These are phyloP conservation scores for Isabelozyma gotoi DNA, from an alignment of 805 yeast species.

Conservation along the genomic window DNA sequence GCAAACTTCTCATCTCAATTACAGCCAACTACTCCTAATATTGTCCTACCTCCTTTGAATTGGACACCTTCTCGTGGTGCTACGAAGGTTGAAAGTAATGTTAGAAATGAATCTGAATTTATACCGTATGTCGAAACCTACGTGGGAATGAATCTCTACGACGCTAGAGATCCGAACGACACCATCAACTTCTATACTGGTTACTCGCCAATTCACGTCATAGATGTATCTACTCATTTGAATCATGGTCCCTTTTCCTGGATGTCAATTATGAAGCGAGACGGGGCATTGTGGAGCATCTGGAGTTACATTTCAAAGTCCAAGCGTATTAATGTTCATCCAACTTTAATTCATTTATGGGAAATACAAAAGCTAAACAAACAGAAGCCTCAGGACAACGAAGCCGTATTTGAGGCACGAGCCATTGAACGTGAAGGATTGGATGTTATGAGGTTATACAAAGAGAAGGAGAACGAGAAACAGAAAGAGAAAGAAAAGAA, in stretches of 20 bases:
- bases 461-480: constrained; percentile 1
- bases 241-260: constrained; percentile 56
- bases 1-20: too few species aligned
- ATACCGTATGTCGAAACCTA: neutral
- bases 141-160: constrained; percentile 23
- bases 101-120: neutral
- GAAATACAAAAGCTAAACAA: neutral
- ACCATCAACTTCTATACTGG: constrained; percentile 42
- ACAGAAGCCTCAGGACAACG: constrained; percentile 5
- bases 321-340: neutral
- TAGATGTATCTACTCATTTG: constrained; percentile 36
- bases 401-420: constrained; percentile 19
- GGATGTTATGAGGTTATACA: constrained; percentile 20
- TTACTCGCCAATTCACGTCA: constrained; percentile 41
- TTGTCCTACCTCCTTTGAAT: neutral
- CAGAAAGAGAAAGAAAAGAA: constrained; percentile 2
- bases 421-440: constrained; percentile 24
- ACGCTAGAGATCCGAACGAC: constrained; percentile 27
- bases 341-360: neutral
- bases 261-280: constrained; percentile 48
- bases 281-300: constrained; percentile 22
- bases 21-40: too few species aligned
- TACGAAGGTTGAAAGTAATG: neutral
- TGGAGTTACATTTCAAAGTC: neutral
- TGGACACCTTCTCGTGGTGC: neutral